Base-by-base conservation (phyloP, 306 rosid species). In the Quercus agrifolia region DNA sequence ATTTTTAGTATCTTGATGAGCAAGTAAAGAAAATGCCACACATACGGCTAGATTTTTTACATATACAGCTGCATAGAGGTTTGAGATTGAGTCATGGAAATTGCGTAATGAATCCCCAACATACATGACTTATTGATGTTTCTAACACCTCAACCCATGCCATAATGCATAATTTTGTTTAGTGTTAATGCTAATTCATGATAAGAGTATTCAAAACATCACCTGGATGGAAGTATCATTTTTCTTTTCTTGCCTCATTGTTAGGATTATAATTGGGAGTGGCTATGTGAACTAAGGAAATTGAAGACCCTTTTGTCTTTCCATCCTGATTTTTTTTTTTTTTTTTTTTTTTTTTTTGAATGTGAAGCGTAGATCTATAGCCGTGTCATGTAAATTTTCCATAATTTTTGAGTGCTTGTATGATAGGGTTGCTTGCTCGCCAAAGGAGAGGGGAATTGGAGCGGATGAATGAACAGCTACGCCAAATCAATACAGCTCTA, bases 401-500 rank as follows among this genome's bases (percentile, higher is more conserved):
- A 49, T 80, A 82, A 82, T 62, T 15, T 35, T 72, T 30, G 58
- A 55, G 56, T 56, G 73, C 64, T 74, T 68, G 12, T 33, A 19
- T 77, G 77, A 77, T 73, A 95, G 98, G 99, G 33, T 89, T 95
- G 91, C 85, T 95, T 56, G 99, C 99, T 25, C 93, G 98, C 72
- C 99, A 93, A 88, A 89, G 99, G 85, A 95, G 55, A 82, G 93
- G 88, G 23, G 98, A 95, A 84, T 74, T 95, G 69, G 77, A 91
- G 79, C 84, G 89, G 58, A 46, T 95, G 79, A 95, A 95, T 62
- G 99, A 95, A 78, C 99, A 95, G 83, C 84, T 93, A 56, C 92
- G 97, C 70, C 99, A 93, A 77, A 95, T 95, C 78, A 95, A 93
- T 54, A 77, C 90, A 38, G 97, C 99, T 61, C 84, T 91, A 56